These are phyloP conservation scores for Arachnomyces sp. DNA, from an alignment of 2,329 filamentous ascomycete species.

Conservation along the genomic window DNA sequence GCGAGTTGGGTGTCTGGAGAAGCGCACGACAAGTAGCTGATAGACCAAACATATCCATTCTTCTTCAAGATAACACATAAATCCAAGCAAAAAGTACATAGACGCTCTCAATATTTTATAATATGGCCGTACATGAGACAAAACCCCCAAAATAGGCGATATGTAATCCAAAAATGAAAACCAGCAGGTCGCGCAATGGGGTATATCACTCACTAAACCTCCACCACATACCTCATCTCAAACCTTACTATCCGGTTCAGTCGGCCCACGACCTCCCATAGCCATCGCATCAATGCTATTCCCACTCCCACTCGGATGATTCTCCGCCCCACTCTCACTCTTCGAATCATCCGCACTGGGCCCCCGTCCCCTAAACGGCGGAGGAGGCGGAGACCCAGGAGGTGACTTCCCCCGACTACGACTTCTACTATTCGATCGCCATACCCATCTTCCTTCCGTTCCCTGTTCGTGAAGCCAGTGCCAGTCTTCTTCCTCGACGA, in stretches of 20 bases:
- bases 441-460: slow-evolving; percentile 16
- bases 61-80: too few relatives aligned
- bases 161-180: background rate
- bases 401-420: slow-evolving; percentile 4
- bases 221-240: background rate
- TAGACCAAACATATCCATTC: too few relatives aligned
- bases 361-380: too few relatives aligned
- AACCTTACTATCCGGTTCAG: background rate
- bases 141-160: too few relatives aligned
- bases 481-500: slow-evolving; percentile 21
- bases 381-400: too few relatives aligned
- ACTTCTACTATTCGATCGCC: slow-evolving; percentile 10
- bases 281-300: background rate
- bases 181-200: background rate
- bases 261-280: too few relatives aligned
- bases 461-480: slow-evolving; percentile 17
- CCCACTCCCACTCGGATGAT: background rate
- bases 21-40: too few relatives aligned
- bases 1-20: too few relatives aligned
- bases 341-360: background rate
- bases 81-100: too few relatives aligned
- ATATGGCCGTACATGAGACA: too few relatives aligned
- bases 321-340: slow-evolving; percentile 1
- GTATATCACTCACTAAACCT: background rate
- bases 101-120: too few relatives aligned